Percentiles rank a stretch among this genome's conserved stretches.
Evolutionary conservation across 768 basidiomycete genomes (phyloP).

Genomic region (Phlebiopsis gigantea): DNA sequence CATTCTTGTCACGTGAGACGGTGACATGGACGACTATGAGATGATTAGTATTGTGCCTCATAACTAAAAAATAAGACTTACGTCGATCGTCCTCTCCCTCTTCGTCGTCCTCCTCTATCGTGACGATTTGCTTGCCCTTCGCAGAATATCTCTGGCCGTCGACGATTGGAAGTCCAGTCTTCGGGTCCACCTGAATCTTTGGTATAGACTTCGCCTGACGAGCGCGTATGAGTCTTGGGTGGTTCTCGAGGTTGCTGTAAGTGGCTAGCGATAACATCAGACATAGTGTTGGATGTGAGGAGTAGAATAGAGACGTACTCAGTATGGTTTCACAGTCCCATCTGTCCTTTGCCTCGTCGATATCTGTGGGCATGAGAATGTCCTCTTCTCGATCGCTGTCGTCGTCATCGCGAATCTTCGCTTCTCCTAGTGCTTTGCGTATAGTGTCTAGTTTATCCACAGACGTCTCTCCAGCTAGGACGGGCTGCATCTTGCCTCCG

Average conservation of each 20-base stretch:
- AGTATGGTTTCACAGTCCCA: constrained; percentile 99
- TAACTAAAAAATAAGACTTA: constrained; percentile 12
- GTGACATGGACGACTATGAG: constrained; percentile 39
- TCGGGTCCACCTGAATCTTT: constrained; percentile 68
- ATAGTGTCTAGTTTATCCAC: constrained; percentile 78
- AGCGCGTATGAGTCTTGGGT: constrained; percentile 81
- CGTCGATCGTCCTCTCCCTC: constrained; percentile 19
- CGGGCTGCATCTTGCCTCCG: constrained; percentile 79
- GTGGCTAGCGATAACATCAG: constrained; percentile 52
- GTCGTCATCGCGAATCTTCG: constrained; percentile 43
- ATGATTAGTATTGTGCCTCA: neutral
- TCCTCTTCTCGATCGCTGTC: constrained; percentile 44
- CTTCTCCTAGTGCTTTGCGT: constrained; percentile 72
- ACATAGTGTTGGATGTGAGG: neutral
- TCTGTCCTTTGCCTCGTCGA: constrained; percentile 59
- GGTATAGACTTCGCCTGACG: constrained; percentile 48
- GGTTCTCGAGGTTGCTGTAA: constrained; percentile 96
- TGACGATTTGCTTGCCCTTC: constrained; percentile 3
- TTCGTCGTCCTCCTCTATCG: constrained; percentile 26
- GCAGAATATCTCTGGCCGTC: constrained; percentile 23
- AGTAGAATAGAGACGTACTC: constrained; percentile 46
- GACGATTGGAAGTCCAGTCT: constrained; percentile 70
- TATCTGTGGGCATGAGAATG: constrained; percentile 34
- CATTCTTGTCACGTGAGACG: constrained; percentile 65
- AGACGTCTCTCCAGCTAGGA: constrained; percentile 67